These are phyloP conservation scores for Spathaspora sp. DNA, from an alignment of 1,139 yeast species.

Conservation along the genomic window DNA sequence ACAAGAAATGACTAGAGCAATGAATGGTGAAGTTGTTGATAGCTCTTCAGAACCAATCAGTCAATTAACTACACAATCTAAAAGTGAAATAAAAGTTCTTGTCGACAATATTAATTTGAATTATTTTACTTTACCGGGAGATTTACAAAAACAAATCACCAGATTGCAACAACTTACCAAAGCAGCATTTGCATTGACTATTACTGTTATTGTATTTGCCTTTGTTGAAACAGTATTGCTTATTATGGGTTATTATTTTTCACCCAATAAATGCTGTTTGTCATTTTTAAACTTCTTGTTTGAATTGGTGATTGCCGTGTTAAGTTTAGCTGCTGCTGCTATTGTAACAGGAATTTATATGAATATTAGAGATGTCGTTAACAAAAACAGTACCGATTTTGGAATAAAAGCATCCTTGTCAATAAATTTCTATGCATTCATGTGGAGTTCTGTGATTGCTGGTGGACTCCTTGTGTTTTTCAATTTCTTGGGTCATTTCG, in stretches of 20 bases:
- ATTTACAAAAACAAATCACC: conserved; percentile 31
- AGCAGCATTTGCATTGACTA: conserved; percentile 29
- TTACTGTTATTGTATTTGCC: conserved; percentile 28
- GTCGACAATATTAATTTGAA: conserved; percentile 30
- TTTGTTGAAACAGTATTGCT: conserved; percentile 32
- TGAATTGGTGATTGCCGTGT: conserved; percentile 30
- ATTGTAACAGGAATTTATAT: conserved; percentile 35
- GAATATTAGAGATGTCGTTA: conserved; percentile 31
- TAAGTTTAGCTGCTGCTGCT: conserved; percentile 34
- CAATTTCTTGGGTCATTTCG: conserved; percentile 45
- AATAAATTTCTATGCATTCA: conserved; percentile 42
- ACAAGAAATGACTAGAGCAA: conserved; percentile 30
- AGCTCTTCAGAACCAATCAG: conserved; percentile 17
- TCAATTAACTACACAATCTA: conserved; percentile 17
- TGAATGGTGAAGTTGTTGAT: conserved; percentile 23
- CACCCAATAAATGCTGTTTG: conserved; percentile 39
- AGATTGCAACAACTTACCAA: conserved; percentile 26
- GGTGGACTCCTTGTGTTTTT: conserved; percentile 33
- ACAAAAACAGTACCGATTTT: conserved; percentile 27
- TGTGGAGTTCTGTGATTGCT: conserved; percentile 43
- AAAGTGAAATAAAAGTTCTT: conserved; percentile 27
- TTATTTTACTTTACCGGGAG: conserved; percentile 38
- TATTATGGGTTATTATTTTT: conserved; percentile 31
- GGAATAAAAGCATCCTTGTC: conserved; percentile 42
- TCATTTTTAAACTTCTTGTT: conserved; percentile 41